These are phyloP conservation scores for Sporobolomyces pararoseus DNA, from an alignment of 768 basidiomycete genomes.

Conservation along the genomic window DNA sequence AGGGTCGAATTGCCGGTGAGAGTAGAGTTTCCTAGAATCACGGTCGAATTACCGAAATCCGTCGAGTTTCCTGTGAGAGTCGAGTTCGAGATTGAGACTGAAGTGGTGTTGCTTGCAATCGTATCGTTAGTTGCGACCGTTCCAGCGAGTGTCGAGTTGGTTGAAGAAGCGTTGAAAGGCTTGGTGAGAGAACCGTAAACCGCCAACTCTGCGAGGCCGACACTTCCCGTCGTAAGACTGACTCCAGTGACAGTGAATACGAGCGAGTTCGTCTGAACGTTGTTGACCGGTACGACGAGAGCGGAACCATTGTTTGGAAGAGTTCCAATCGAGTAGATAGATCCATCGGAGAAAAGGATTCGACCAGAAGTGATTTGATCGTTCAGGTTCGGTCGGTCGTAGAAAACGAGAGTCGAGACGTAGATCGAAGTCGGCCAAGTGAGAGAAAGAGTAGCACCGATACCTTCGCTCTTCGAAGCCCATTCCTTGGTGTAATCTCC, in stretches of 20 bases:
- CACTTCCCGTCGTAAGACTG: not conserved
- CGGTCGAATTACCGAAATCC: not conserved
- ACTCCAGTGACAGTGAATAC: constrained; percentile 23
- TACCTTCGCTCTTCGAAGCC: constrained; percentile 21
- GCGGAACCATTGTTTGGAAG: constrained; percentile 27
- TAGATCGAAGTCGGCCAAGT: constrained; percentile 7
- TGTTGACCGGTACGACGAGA: constrained; percentile 8
- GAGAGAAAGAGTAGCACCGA: constrained; percentile 15
- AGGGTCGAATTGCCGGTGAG: not conserved
- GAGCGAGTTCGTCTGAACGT: not conserved
- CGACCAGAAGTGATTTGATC: constrained; percentile 14
- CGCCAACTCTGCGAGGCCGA: constrained; percentile 19
- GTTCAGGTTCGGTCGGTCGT: constrained; percentile 34
- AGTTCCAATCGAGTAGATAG: not conserved
- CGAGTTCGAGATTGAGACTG: constrained; percentile 12
- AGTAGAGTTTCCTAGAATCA: not conserved
- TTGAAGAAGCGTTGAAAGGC: not conserved
- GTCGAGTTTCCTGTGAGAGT: constrained; percentile 2
- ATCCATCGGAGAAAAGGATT: constrained; percentile 14
- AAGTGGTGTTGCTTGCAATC: too few species aligned
- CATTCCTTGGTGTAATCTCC: constrained; percentile 29
- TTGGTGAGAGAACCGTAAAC: constrained; percentile 10
- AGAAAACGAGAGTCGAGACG: constrained; percentile 19
- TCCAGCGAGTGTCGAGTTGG: constrained; percentile 6
- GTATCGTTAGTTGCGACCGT: too few species aligned